Base-by-base conservation (phyloP, 768 basidiomycete species). In the Trametes punicea region DNA sequence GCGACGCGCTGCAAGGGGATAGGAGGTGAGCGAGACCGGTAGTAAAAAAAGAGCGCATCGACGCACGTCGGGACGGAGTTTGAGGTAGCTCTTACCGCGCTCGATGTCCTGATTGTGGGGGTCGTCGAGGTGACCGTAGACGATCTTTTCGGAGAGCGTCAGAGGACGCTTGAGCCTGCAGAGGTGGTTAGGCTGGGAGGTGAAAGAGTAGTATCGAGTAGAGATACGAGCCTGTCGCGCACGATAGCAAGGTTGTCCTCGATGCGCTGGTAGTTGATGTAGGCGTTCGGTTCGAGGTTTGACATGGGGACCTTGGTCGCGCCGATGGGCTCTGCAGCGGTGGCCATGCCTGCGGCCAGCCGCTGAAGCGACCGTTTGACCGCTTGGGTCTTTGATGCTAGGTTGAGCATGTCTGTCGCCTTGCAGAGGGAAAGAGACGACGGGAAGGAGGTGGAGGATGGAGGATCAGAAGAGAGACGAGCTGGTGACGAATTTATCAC, bases 41-140 rank as follows among this genome's bases (percentile, higher is more conserved):
- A 21, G 16, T 48, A 33, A 38, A 23, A 26, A 1, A 31, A 34
- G 26, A n/a, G 40, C n/a, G 25, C 26, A 50, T 30, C n/a, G n/a
- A 83, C 93, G 65, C 69, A 96, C 96, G 76, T 98, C 97, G 34
- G 97, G 96, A 62, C 97, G 86, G 41, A 99, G 87, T 77, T 93
- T 98, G 74, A 99, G 85, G 78, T 99, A 98, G 70, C 92, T 95
- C 51, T 80, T 81, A 54, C 97, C 97, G 47, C 96, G 89, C 56
- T 82, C 82, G 68, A 99, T 90, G 67, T 95, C 91, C 72, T 94
- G 92, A 67, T 85, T 82, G 64, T 87, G 85, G 51, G 96, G 85
- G 74, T 98, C 90, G 74, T 98, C 96, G 64, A 98, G 81, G 77
- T 99, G 97, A 55, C 97, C 97, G 72, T 99, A 99, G 36, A 98